Percentiles rank a stretch among this genome's conserved stretches.
Conservation (phyloP, 1,139 yeast species). For the Lodderomyces elongisporus region DNA sequence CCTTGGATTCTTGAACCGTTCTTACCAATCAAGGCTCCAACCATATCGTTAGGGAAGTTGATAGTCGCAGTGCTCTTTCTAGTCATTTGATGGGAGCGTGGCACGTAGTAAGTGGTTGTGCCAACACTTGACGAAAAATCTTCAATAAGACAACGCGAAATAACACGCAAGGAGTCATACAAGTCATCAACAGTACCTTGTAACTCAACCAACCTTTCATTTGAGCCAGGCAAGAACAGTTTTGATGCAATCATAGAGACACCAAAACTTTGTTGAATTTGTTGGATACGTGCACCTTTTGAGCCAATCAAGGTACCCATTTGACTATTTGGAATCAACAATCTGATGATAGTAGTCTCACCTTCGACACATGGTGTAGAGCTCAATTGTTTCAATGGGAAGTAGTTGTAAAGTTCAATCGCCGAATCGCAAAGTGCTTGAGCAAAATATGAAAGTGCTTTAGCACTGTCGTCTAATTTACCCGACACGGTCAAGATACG, state of each 20-base stretch:
- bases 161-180: slow-evolving; percentile 52
- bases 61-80: slow-evolving; percentile 25
- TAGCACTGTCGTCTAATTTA: slow-evolving; percentile 65
- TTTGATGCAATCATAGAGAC: slow-evolving; percentile 88
- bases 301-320: slow-evolving; percentile 91
- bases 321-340: slow-evolving; percentile 78
- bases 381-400: slow-evolving; percentile 60
- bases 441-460: slow-evolving; percentile 69
- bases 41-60: slow-evolving; percentile 74
- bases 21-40: slow-evolving; percentile 88
- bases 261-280: slow-evolving; percentile 63
- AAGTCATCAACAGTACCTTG: slow-evolving; percentile 75
- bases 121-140: slow-evolving; percentile 66
- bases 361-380: slow-evolving; percentile 48
- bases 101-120: slow-evolving; percentile 56
- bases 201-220: slow-evolving; percentile 83
- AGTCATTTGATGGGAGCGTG: slow-evolving; percentile 30
- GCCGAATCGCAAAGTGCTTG: slow-evolving; percentile 49
- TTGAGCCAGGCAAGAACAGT: slow-evolving; percentile 76
- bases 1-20: slow-evolving; percentile 86
- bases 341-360: slow-evolving; percentile 55
- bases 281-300: slow-evolving; percentile 76
- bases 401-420: slow-evolving; percentile 44
- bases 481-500: slow-evolving; percentile 82
- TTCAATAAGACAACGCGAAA: slow-evolving; percentile 70